Percentiles rank a stretch among this genome's conserved stretches.
phyloP scores from a whole-genome alignment of 129 eudicot species.

The Rutidosis leptorrhynchoides region DNA sequence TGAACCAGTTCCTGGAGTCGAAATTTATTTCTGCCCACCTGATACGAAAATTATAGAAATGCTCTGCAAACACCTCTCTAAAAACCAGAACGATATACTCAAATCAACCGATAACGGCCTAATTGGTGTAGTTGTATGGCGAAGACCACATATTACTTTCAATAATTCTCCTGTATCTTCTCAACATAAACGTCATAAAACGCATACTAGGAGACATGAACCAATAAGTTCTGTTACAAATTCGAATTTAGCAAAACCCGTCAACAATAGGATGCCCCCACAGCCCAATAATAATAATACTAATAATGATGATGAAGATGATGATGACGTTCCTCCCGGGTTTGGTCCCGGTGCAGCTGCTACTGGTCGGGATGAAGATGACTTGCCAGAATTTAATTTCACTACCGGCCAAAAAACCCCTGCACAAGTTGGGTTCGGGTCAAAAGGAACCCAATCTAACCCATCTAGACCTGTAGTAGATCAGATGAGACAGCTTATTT shows the following conservation, averaged over 20 bases:
- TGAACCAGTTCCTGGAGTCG: conserved; percentile 70
- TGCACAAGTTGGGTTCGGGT: conserved; percentile 23
- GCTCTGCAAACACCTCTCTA: conserved; percentile 47
- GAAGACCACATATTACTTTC: conserved; percentile 54
- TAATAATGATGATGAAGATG: conserved; percentile 32
- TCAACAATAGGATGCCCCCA: neutral
- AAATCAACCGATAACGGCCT: conserved; percentile 56
- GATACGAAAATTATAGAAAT: conserved; percentile 46
- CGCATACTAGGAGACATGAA: conserved; percentile 35
- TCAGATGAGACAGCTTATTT: conserved; percentile 62
- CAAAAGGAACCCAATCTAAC: conserved; percentile 11
- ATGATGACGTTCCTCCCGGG: conserved; percentile 81
- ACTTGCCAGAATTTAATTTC: conserved; percentile 78
- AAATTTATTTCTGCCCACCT: conserved; percentile 72
- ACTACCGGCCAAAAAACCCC: conserved; percentile 30
- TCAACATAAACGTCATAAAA: conserved; percentile 57
- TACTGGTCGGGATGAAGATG: conserved; percentile 57
- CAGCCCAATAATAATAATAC: conserved; percentile 11
- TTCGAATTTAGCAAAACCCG: conserved; percentile 21
- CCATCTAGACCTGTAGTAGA: conserved; percentile 46
- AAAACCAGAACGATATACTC: conserved; percentile 42
- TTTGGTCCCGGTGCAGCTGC: conserved; percentile 64
- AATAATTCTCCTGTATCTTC: conserved; percentile 51
- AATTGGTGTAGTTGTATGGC: conserved; percentile 91
- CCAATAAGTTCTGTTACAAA: conserved; percentile 36